phyloP scores from a whole-genome alignment of 192 early-diverging fungal species.

The Irineochytrium annulatum region DNA sequence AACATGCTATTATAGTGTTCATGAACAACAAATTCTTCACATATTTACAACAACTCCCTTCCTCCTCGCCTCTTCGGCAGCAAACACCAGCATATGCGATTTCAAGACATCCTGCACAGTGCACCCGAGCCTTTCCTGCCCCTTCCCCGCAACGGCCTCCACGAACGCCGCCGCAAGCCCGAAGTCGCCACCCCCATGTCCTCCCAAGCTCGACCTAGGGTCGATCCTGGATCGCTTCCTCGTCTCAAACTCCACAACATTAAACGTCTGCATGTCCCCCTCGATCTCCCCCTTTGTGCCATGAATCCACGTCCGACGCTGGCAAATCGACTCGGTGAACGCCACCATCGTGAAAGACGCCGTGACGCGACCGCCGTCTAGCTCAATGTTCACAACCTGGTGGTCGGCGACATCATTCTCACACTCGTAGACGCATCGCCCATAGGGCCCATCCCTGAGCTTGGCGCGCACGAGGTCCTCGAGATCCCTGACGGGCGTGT shows the following conservation, averaged over 20 bases:
- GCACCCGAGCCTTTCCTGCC: conserved; percentile 29
- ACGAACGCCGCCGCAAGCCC: conserved; percentile 41
- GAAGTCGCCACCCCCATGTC: conserved; percentile 47
- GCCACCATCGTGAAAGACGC: conserved; percentile 58
- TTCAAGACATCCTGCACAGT: conserved; percentile 32
- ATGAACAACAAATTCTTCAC: too few species aligned
- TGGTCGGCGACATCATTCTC: conserved; percentile 69
- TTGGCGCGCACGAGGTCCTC: conserved; percentile 14
- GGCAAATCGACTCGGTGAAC: conserved; percentile 49
- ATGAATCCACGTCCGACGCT: conserved; percentile 50
- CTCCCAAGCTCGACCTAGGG: conserved; percentile 15
- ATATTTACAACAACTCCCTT: conserved; percentile 35
- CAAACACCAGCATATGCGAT: conserved; percentile 43
- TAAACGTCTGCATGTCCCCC: conserved; percentile 46
- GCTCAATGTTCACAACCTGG: conserved; percentile 57
- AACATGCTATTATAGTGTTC: too few species aligned
- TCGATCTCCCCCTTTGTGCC: conserved; percentile 51
- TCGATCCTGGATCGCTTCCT: conserved; percentile 23
- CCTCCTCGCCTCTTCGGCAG: conserved; percentile 44
- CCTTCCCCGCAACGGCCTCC: conserved; percentile 21
- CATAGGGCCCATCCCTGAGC: conserved; percentile 49
- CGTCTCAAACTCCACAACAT: conserved; percentile 42
- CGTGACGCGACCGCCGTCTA: conserved; percentile 44
- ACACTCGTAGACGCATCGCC: conserved; percentile 64
- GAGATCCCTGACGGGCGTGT: conserved; percentile 33